Base-by-base conservation (phyloP, 1,139 yeast genomes). In the Debaryomycetaceae sp. region DNA sequence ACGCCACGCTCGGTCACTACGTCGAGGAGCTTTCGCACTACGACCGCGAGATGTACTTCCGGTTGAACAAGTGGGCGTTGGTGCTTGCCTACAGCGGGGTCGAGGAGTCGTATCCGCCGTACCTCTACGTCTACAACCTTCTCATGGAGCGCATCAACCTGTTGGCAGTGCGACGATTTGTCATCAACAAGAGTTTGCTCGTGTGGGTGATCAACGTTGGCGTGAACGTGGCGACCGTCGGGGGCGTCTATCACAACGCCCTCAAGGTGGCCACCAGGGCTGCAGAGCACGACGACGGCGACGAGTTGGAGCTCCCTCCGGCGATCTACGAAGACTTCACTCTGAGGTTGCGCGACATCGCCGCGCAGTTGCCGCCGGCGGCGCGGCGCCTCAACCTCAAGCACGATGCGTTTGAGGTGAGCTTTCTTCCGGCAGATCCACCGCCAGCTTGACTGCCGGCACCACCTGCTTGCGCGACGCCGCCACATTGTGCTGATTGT, bases 401-500 rank as follows among this genome's bases (percentile, higher is more conserved):
- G n/a, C n/a, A n/a, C n/a, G n/a, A n/a, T n/a, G n/a, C n/a, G n/a
- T n/a, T n/a, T n/a, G n/a, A n/a, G n/a, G 19, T n/a, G n/a, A n/a
- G n/a, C n/a, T n/a, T n/a, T n/a, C n/a, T n/a, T n/a, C n/a, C n/a
- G n/a, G 26, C 31, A 8, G 26, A 22, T 59, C 65, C 27, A 65
- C 45, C 22, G 51, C 50, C 2, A 48, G 49, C 45, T 66, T 65
- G 8, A 67, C 61, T 11, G 56, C 56, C 3, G 95, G 95, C 6
- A 84, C 94, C n/a, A 88, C 85, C 51, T 83, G 93, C 49, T 88
- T 88, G 44, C 96, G 69, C 19, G 91, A 82, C 1, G 89, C 88
- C 3, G 57, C 55, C 9, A 69, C 50, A 38, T 81, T 76, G 6
- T 44, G 42, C 50, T 85, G 95, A 37, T 70, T 58, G 45, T 56